Evolutionary conservation across 768 basidiomycete species (phyloP).

Genomic region (Mycena sanguinolenta): DNA sequence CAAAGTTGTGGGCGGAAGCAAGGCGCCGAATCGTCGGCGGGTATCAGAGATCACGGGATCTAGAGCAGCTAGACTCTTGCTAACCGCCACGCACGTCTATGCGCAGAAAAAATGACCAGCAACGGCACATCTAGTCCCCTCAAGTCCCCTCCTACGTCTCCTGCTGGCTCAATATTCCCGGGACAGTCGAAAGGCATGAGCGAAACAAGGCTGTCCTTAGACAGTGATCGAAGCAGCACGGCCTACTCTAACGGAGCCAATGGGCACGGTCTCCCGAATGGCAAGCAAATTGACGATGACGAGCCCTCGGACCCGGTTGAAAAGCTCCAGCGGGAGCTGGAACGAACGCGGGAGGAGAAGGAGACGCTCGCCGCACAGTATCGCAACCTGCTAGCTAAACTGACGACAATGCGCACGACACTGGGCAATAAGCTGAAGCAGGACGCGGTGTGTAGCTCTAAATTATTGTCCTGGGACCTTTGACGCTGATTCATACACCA

Average conservation of each 20-base stretch:
- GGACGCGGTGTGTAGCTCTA: slow-evolving; percentile 80
- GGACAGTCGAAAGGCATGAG: slow-evolving; percentile 31
- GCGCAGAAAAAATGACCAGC: slow-evolving; percentile 43
- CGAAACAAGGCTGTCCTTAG: slow-evolving; percentile 57
- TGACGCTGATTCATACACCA: slow-evolving; percentile 51
- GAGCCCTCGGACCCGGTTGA: slow-evolving; percentile 63
- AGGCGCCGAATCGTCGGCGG: neutral
- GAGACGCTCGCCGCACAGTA: slow-evolving; percentile 90
- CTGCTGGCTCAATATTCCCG: slow-evolving; percentile 50
- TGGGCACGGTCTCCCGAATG: slow-evolving; percentile 47
- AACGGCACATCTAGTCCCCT: slow-evolving; percentile 41
- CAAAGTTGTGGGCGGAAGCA: neutral
- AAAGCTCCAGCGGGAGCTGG: slow-evolving; percentile 81
- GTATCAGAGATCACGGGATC: neutral
- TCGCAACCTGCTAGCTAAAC: slow-evolving; percentile 84
- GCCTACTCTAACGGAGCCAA: slow-evolving; percentile 52
- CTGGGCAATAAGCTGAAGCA: slow-evolving; percentile 95
- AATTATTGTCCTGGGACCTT: neutral
- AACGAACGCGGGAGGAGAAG: slow-evolving; percentile 85
- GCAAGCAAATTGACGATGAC: slow-evolving; percentile 50
- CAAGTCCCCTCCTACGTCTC: slow-evolving; percentile 41
- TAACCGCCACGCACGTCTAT: slow-evolving; percentile 31
- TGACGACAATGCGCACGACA: slow-evolving; percentile 93
- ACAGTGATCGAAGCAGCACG: slow-evolving; percentile 58
- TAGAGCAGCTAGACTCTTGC: neutral